phyloP scores from a whole-genome alignment of 305 asterid species.

The Fraxinus dipetala region DNA sequence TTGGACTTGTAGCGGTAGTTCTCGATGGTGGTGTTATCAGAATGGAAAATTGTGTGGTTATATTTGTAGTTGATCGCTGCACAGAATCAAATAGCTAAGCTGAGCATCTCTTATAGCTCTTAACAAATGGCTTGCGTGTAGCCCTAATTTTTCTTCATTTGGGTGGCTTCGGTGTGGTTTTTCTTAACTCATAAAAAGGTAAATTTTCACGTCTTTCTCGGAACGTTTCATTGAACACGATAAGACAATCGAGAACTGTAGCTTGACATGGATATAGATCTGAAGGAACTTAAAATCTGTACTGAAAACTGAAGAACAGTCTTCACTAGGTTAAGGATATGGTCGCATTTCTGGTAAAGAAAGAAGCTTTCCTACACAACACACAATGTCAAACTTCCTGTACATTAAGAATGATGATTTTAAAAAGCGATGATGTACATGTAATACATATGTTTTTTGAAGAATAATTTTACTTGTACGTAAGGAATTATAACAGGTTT shows the following conservation, averaged over 20 bases:
- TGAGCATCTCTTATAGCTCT: background rate
- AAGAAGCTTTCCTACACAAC: background rate
- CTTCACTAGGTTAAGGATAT: background rate
- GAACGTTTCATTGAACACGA: background rate
- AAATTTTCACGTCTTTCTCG: background rate
- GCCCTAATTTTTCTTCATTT: background rate
- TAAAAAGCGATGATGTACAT: too few species aligned
- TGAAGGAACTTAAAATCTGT: background rate
- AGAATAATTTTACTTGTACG: background rate
- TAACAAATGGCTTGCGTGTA: background rate
- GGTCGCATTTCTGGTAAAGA: background rate
- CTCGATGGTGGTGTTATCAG: background rate
- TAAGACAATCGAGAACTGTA: background rate
- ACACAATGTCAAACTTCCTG: too few species aligned
- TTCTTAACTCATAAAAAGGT: background rate
- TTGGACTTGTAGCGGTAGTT: background rate
- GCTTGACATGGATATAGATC: background rate
- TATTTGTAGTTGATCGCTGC: background rate
- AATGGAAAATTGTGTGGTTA: background rate
- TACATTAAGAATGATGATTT: too few species aligned
- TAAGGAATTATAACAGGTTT: background rate
- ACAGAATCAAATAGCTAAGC: background rate
- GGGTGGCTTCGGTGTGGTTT: background rate
- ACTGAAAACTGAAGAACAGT: background rate
- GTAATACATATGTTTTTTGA: too few species aligned